These are phyloP conservation scores for Aphanoascus verrucosus DNA, from an alignment of 2,329 filamentous ascomycete species.

Conservation along the genomic window DNA sequence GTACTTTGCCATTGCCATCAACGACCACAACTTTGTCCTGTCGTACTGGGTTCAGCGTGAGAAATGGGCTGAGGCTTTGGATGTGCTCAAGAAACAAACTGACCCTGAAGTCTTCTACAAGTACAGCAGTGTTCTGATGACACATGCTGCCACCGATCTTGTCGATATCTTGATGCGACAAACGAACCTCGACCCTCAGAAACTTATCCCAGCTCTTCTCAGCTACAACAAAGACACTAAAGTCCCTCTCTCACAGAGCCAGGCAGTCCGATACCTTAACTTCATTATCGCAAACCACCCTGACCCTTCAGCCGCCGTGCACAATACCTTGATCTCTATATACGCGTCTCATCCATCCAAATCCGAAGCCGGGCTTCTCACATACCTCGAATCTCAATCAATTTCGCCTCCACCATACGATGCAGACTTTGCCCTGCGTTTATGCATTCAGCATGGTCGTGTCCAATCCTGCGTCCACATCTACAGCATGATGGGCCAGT, in stretches of 20 bases:
- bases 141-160: slow-evolving; percentile 68
- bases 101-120: slow-evolving; percentile 90
- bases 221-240: slow-evolving; percentile 73
- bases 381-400: slow-evolving; percentile 83
- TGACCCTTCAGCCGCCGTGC: slow-evolving; percentile 72
- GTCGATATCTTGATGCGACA: slow-evolving; percentile 97
- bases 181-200: slow-evolving; percentile 68
- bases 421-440: slow-evolving; percentile 85
- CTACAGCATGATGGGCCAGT: slow-evolving; percentile 93
- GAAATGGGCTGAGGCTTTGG: slow-evolving; percentile 75
- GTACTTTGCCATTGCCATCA: slow-evolving; percentile 76
- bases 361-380: slow-evolving; percentile 74
- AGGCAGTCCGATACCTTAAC: slow-evolving; percentile 85
- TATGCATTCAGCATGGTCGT: slow-evolving; percentile 89
- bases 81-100: slow-evolving; percentile 84
- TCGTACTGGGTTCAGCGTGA: slow-evolving; percentile 97
- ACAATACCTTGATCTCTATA: slow-evolving; percentile 94
- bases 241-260: slow-evolving; percentile 63
- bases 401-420: slow-evolving; percentile 79
- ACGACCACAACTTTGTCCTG: slow-evolving; percentile 89
- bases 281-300: slow-evolving; percentile 77
- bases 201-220: slow-evolving; percentile 82
- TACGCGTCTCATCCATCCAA: slow-evolving; percentile 76
- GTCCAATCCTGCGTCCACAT: slow-evolving; percentile 94
- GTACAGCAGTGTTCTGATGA: slow-evolving; percentile 95